phyloP scores from a whole-genome alignment of 768 basidiomycete species.

The Stropharia rugosoannulata region DNA sequence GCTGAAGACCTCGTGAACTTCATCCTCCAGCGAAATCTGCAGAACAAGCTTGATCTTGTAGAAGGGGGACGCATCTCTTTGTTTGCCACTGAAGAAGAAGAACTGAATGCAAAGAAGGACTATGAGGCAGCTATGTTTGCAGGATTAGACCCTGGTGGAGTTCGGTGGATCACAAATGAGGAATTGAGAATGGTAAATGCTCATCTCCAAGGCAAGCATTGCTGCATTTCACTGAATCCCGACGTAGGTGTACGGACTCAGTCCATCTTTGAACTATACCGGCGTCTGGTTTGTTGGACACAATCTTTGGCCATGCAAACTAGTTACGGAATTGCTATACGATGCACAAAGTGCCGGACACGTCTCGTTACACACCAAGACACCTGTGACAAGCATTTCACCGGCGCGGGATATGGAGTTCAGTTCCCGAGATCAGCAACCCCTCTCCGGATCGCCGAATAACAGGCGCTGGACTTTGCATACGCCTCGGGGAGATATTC shows the following conservation, averaged over 20 bases:
- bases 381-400: constrained; percentile 56
- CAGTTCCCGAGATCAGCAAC: neutral
- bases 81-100: constrained; percentile 47
- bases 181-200: constrained; percentile 45
- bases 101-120: constrained; percentile 36
- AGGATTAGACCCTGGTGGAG: constrained; percentile 41
- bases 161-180: constrained; percentile 46
- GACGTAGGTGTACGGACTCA: constrained; percentile 30
- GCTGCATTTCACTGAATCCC: neutral
- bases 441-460: neutral
- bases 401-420: neutral
- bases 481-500: constrained; percentile 67
- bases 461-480: constrained; percentile 48
- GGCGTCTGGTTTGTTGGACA: constrained; percentile 50
- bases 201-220: neutral
- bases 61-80: constrained; percentile 52
- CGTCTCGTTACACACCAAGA: constrained; percentile 68
- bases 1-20: constrained; percentile 45
- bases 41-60: constrained; percentile 59
- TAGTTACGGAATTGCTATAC: constrained; percentile 67
- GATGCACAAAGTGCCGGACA: constrained; percentile 35
- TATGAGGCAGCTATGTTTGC: constrained; percentile 52
- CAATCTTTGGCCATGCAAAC: constrained; percentile 81
- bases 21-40: constrained; percentile 42
- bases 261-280: constrained; percentile 44